phyloP scores from a whole-genome alignment of 169 alveolate genomes.

The Plasmodium billcollinsi region DNA sequence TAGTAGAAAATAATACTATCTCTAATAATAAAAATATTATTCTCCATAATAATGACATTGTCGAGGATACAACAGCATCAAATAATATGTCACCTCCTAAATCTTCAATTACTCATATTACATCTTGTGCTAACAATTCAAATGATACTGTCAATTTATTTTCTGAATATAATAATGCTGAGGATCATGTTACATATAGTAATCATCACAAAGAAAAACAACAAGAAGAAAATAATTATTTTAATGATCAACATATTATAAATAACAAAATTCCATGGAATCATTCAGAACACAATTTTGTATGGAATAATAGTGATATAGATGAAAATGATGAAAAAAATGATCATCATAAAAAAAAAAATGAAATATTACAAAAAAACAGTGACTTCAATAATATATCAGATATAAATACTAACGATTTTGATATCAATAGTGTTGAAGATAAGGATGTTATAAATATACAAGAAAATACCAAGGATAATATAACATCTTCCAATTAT shows the following conservation, averaged over 20 bases:
- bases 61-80: not conserved
- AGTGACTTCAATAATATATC: not conserved
- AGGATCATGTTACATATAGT: slow-evolving; percentile 47
- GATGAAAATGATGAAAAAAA: not conserved
- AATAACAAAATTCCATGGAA: slow-evolving; percentile 9
- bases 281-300: slow-evolving; percentile 1
- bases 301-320: slow-evolving; percentile 8
- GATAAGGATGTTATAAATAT: slow-evolving; percentile 1
- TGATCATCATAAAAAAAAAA: not conserved
- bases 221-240: slow-evolving; percentile 9
- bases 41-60: not conserved
- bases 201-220: not conserved
- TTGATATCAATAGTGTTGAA: slow-evolving; percentile 13
- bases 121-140: not conserved
- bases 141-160: slow-evolving; percentile 16
- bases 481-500: slow-evolving; percentile 12
- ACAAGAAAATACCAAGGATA: not conserved
- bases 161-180: slow-evolving; percentile 63
- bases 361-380: not conserved
- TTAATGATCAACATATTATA: not conserved
- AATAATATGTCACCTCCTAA: not conserved
- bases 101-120: not conserved
- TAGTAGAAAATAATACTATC: not conserved
- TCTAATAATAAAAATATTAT: not conserved
- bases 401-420: not conserved